These are phyloP conservation scores for Tulasnella sp. DNA, from an alignment of 768 basidiomycete species.

Conservation along the genomic window DNA sequence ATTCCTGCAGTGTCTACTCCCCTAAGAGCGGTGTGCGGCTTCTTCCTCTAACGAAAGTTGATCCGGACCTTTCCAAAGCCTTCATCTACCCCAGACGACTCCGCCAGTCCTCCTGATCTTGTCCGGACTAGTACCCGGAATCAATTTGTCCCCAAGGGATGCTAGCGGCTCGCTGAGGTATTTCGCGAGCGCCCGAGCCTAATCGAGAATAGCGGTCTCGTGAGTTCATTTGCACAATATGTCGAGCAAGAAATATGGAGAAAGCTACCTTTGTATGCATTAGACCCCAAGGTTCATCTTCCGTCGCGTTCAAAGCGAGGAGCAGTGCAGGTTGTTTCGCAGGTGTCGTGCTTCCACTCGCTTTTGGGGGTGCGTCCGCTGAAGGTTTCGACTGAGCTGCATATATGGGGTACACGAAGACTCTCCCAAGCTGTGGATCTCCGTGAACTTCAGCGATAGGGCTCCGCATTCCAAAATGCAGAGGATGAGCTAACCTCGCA, in stretches of 20 bases:
- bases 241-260: background rate
- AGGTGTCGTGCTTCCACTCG: background rate
- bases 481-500: slow-evolving; percentile 11
- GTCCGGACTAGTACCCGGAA: background rate
- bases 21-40: too few species aligned
- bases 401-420: slow-evolving; percentile 14
- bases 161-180: slow-evolving; percentile 1
- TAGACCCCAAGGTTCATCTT: slow-evolving; percentile 14
- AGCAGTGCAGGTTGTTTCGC: slow-evolving; percentile 2
- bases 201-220: background rate
- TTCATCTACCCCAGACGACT: slow-evolving; percentile 6
- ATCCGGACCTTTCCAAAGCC: background rate
- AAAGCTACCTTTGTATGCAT: slow-evolving; percentile 13
- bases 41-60: too few species aligned
- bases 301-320: slow-evolving; percentile 8
- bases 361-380: background rate
- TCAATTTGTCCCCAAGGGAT: background rate
- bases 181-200: background rate
- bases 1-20: background rate
- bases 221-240: background rate
- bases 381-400: background rate
- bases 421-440: slow-evolving; percentile 9
- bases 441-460: background rate
- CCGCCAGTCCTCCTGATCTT: background rate
- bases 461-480: background rate